A percentile compares a stretch with the other conserved stretches of the same genome.
Evolutionary conservation across 2,329 filamentous ascomycete genomes (phyloP).

Genomic region (Fusarium buxicola): DNA sequence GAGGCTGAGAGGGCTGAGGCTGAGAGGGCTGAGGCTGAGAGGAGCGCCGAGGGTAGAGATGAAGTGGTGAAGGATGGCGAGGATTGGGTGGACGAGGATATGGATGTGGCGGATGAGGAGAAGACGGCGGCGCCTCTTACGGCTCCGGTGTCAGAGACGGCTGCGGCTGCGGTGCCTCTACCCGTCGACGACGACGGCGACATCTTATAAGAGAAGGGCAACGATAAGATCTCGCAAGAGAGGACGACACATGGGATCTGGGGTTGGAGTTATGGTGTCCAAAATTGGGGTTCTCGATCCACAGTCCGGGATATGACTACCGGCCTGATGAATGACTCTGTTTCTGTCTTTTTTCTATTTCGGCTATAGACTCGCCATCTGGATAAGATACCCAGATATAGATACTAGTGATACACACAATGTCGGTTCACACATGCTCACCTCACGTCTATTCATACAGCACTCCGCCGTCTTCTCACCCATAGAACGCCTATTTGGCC

Average conservation of each 20-base stretch:
- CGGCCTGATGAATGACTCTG: conserved; percentile 30
- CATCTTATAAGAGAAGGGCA: conserved; percentile 44
- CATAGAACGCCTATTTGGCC: background rate
- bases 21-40: conserved; percentile 22
- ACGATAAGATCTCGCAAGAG: background rate
- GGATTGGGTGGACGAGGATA: conserved; percentile 52
- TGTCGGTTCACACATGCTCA: conserved; percentile 10
- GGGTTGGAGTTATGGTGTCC: conserved; percentile 44
- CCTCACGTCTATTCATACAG: conserved; percentile 4
- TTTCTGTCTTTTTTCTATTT: conserved; percentile 20
- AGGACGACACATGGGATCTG: conserved; percentile 13
- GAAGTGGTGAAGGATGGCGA: conserved; percentile 38
- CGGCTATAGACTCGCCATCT: conserved; percentile 35
- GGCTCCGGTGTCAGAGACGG: background rate
- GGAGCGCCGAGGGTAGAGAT: conserved; percentile 1
- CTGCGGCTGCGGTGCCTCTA: conserved; percentile 17
- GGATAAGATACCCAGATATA: conserved; percentile 40
- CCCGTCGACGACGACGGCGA: conserved; percentile 48
- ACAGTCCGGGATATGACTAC: conserved; percentile 27
- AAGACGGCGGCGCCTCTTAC: conserved; percentile 1
- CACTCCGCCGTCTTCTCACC: background rate
- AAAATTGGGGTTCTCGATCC: conserved; percentile 40
- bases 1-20: conserved; percentile 9
- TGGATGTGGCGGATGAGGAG: conserved; percentile 44
- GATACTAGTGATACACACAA: conserved; percentile 34